Evolutionary conservation across 805 yeast species (phyloP), one percentile per base, ranked within the genome.

Genomic region (Teunomyces aglyptinius): DNA sequence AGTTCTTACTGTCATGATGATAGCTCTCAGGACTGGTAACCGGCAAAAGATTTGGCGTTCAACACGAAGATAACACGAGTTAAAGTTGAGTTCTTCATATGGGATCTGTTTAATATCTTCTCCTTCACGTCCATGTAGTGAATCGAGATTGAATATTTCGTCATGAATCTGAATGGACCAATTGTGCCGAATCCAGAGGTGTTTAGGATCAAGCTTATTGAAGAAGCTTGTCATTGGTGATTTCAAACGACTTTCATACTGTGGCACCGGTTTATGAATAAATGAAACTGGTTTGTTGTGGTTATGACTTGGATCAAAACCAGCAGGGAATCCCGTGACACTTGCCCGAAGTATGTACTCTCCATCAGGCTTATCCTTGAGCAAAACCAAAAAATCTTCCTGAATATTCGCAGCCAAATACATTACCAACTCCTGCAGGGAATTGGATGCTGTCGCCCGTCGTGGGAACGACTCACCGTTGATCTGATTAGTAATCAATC

Each of bases 201-300:
- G 78, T 26, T 75, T 70, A 3, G 79, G 75, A 52, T 74, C 71
- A 49, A 86, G 58, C 50, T 80, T 74, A 22, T 71, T 69, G 60
- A 86, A 86, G 58, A 82, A 86, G 53, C 75, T 76, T 56, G 80
- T 80, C 92, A 86, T 86, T 18, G 86, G 78, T 5, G 71, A 54
- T 59, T 78, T 75, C 36, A 86, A 67, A 51, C 80, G 75, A 16
- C 75, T 64, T 44, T 69, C 61, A 55, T 86, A 86, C 49, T 77
- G 78, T 0, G 94, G 95, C 2, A 86, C 91, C 0, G 91, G 91
- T 2, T 66, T 75, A 58, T 86, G 95, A 49, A 86, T 77, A 40
- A 60, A 67, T 0, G 86, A 77, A 33, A 86, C 63, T 2, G 85
- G 81, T 53, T 71, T 63, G 55, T 81, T 68, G 50, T 78, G 71